These are phyloP conservation scores for Plantago ovata DNA, from an alignment of 257 asterid species.

Conservation along the genomic window DNA sequence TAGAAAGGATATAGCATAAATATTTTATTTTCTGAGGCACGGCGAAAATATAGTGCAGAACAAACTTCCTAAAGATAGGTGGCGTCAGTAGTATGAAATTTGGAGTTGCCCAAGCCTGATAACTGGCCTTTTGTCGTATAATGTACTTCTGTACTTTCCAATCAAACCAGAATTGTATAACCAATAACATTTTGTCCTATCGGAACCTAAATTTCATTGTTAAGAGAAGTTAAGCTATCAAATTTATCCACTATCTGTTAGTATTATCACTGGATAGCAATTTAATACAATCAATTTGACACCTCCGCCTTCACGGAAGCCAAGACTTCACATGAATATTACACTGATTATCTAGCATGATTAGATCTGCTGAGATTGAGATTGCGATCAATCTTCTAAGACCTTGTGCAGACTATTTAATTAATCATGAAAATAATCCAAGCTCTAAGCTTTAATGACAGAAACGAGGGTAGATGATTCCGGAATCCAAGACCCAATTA, in stretches of 20 bases:
- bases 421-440: neutral
- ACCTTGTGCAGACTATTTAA: neutral
- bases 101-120: too few relatives aligned
- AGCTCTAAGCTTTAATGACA: neutral
- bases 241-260: conserved; percentile 1
- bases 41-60: too few relatives aligned
- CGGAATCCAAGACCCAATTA: too few relatives aligned
- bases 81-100: too few relatives aligned
- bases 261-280: neutral
- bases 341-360: neutral
- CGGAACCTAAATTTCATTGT: neutral
- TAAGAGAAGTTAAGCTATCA: neutral
- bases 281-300: neutral
- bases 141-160: neutral
- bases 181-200: neutral
- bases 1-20: neutral
- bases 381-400: neutral
- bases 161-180: neutral
- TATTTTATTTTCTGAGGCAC: too few relatives aligned
- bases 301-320: neutral
- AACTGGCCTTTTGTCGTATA: too few relatives aligned
- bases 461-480: too few relatives aligned
- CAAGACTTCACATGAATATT: neutral
- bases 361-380: neutral
- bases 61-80: too few relatives aligned